These are phyloP conservation scores for Fraxinus anomala DNA, from an alignment of 257 asterid genomes.

Conservation along the genomic window DNA sequence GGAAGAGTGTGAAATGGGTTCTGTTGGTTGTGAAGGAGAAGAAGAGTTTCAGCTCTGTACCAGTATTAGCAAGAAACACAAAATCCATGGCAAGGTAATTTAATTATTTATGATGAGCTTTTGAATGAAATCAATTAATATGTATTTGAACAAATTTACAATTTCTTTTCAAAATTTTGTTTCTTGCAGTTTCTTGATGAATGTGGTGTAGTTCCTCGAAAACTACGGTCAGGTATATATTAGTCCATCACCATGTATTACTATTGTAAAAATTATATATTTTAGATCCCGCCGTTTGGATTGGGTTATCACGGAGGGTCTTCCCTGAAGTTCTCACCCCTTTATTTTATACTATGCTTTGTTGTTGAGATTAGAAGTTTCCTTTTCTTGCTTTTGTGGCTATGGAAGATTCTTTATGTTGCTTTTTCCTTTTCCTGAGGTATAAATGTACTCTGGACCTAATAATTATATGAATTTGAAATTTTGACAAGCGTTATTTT, in stretches of 20 bases:
- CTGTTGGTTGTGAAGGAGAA: constrained; percentile 49
- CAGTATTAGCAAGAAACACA: constrained; percentile 34
- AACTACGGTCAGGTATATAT: constrained; percentile 70
- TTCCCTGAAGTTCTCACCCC: constrained; percentile 22
- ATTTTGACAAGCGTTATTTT: neutral
- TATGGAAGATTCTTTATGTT: constrained; percentile 24
- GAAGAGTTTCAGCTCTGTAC: constrained; percentile 47
- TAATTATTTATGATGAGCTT: neutral
- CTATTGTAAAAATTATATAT: neutral
- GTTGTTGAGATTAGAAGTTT: constrained; percentile 20
- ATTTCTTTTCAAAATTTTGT: neutral
- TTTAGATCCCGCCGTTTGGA: constrained; percentile 30
- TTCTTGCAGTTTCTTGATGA: constrained; percentile 63
- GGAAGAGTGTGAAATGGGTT: constrained; percentile 47
- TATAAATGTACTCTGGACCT: constrained; percentile 17
- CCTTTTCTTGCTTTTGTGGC: constrained; percentile 9
- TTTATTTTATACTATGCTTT: constrained; percentile 27
- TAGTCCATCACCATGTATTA: neutral
- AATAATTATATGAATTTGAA: neutral
- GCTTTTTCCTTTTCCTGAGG: constrained; percentile 24
- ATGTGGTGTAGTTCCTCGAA: constrained; percentile 70
- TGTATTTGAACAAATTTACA: neutral
- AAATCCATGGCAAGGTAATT: constrained; percentile 56
- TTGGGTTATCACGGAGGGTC: constrained; percentile 28
- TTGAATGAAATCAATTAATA: neutral